Conservation (phyloP, 2,329 filamentous ascomycete species). For the Aspergillus japonicus region DNA sequence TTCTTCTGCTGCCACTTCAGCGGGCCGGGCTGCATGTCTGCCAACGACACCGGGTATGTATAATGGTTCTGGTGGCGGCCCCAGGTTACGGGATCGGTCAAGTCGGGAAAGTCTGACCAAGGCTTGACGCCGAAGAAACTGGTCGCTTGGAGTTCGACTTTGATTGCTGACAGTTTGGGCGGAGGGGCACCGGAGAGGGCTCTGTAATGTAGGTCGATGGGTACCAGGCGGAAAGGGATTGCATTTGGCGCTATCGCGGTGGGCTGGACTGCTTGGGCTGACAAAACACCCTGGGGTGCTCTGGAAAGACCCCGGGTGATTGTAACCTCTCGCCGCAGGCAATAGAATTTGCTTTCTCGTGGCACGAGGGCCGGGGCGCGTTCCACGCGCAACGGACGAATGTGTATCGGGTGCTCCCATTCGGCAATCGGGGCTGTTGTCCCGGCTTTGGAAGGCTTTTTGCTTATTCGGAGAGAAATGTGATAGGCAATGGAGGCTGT, state of each 20-base stretch:
- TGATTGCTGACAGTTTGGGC: slow-evolving; percentile 6
- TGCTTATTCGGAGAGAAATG: slow-evolving; percentile 6
- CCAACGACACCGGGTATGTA: not conserved
- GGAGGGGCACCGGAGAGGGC: not conserved
- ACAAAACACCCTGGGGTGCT: slow-evolving; percentile 7
- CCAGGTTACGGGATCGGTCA: slow-evolving; percentile 8
- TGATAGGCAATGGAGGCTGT: slow-evolving; percentile 8
- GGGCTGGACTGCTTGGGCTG: slow-evolving; percentile 1
- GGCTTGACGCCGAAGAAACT: slow-evolving; percentile 16
- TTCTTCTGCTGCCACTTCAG: not conserved
- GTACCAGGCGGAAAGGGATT: not conserved
- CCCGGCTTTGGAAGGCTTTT: not conserved
- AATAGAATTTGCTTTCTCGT: slow-evolving; percentile 9
- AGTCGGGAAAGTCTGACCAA: slow-evolving; percentile 16
- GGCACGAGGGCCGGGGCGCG: slow-evolving; percentile 10
- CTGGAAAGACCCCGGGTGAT: slow-evolving; percentile 9
- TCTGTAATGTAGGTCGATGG: slow-evolving; percentile 13
- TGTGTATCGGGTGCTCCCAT: slow-evolving; percentile 12
- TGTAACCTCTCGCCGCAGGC: not conserved
- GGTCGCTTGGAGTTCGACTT: slow-evolving; percentile 14
- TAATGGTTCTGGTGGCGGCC: slow-evolving; percentile 6
- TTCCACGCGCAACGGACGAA: slow-evolving; percentile 12
- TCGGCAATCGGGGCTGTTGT: slow-evolving; percentile 2
- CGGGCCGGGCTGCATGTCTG: not conserved
- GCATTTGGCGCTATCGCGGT: not conserved